These are phyloP conservation scores for Linnemannia exigua DNA, from an alignment of 192 early-diverging fungal species.

Conservation along the genomic window DNA sequence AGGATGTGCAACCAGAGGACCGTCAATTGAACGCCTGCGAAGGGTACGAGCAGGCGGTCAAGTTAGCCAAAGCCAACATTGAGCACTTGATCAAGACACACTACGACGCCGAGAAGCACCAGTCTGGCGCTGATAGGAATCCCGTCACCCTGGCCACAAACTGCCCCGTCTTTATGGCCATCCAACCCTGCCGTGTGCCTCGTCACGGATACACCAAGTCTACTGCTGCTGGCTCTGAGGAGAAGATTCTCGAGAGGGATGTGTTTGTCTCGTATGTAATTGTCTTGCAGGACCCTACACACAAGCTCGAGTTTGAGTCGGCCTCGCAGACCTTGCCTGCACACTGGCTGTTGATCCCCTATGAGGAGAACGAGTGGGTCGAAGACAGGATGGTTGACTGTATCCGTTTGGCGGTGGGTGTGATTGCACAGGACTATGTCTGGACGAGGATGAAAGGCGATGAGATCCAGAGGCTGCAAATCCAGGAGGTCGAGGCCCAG, in stretches of 20 bases:
- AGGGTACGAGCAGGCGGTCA: constrained; percentile 65
- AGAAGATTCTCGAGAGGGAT: constrained; percentile 37
- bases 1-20: constrained; percentile 40
- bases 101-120: constrained; percentile 47
- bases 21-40: constrained; percentile 71
- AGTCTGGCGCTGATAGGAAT: constrained; percentile 22
- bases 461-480: constrained; percentile 47
- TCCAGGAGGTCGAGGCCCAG: constrained; percentile 40
- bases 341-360: constrained; percentile 68
- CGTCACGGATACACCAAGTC: constrained; percentile 47
- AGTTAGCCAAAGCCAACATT: constrained; percentile 71
- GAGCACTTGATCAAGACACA: constrained; percentile 69
- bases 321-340: constrained; percentile 68
- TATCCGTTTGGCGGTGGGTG: constrained; percentile 62
- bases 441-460: constrained; percentile 73
- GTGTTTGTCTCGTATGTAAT: constrained; percentile 59
- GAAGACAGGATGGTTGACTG: constrained; percentile 69
- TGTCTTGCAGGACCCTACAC: constrained; percentile 66
- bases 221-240: constrained; percentile 16
- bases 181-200: constrained; percentile 65
- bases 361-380: constrained; percentile 78
- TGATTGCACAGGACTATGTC: constrained; percentile 74
- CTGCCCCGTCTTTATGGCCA: constrained; percentile 73
- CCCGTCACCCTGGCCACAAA: constrained; percentile 55
- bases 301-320: constrained; percentile 66